phyloP scores from a whole-genome alignment of 2,329 filamentous ascomycete species.

The Proliferodiscus dingleyae region DNA sequence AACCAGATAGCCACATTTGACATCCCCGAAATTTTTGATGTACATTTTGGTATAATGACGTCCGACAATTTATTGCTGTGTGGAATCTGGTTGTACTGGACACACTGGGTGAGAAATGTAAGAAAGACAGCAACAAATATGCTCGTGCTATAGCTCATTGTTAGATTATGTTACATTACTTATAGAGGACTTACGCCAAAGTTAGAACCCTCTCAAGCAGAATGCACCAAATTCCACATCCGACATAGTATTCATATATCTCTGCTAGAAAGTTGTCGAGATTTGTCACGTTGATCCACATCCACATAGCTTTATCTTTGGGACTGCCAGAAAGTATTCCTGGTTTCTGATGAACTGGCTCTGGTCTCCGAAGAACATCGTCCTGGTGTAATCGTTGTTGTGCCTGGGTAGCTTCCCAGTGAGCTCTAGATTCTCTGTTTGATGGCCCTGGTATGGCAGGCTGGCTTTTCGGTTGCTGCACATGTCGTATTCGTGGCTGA shows the following conservation, averaged over 20 bases:
- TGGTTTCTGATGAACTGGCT: conserved; percentile 44
- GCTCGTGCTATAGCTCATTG: conserved; percentile 44
- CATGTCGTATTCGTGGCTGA: conserved; percentile 18
- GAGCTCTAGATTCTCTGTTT: conserved; percentile 41
- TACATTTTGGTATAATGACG: conserved; percentile 59
- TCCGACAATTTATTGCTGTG: conserved; percentile 42
- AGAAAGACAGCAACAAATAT: conserved; percentile 64
- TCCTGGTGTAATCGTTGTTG: conserved; percentile 45
- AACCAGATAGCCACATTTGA: conserved; percentile 48
- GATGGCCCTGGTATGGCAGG: conserved; percentile 38
- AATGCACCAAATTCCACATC: conserved; percentile 66
- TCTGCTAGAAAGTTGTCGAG: conserved; percentile 65
- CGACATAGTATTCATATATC: conserved; percentile 64
- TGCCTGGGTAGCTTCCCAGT: conserved; percentile 51
- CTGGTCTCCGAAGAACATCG: conserved; percentile 7
- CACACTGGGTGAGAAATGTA: conserved; percentile 64
- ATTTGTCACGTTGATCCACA: conserved; percentile 68
- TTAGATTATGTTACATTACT: conserved; percentile 6
- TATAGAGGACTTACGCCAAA: conserved; percentile 43
- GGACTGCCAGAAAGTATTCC: conserved; percentile 48
- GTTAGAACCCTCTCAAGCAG: conserved; percentile 52
- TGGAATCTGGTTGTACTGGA: conserved; percentile 59
- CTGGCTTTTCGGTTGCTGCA: conserved; percentile 17
- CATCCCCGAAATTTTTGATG: conserved; percentile 36
- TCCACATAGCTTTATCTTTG: conserved; percentile 65